Conservation (phyloP, 2,329 filamentous ascomycete species). For the Botryotinia globosa region DNA sequence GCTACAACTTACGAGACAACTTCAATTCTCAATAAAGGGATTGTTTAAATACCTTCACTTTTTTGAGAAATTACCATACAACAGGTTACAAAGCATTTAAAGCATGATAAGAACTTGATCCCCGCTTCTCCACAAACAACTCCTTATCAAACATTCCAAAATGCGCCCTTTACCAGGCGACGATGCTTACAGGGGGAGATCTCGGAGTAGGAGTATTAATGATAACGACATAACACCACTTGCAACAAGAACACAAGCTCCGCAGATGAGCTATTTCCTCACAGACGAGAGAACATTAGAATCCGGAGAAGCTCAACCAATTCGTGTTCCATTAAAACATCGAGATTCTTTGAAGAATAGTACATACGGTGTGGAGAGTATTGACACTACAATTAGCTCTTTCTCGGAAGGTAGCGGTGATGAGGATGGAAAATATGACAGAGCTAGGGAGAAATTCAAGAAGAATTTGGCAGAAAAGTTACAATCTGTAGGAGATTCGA, state of each 20-base stretch:
- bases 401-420: constrained; percentile 34
- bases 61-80: not conserved
- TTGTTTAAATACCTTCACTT: constrained; percentile 1
- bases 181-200: constrained; percentile 43
- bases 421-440: constrained; percentile 30
- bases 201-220: constrained; percentile 40
- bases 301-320: constrained; percentile 40
- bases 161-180: constrained; percentile 50
- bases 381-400: constrained; percentile 38
- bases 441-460: constrained; percentile 35
- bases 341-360: constrained; percentile 41
- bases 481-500: constrained; percentile 31
- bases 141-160: constrained; percentile 18
- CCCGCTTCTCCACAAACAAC: constrained; percentile 3
- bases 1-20: constrained; percentile 5
- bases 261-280: constrained; percentile 53
- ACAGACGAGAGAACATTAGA: constrained; percentile 51
- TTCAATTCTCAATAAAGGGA: not conserved
- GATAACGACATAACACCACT: constrained; percentile 42
- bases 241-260: constrained; percentile 37
- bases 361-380: constrained; percentile 38
- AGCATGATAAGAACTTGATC: constrained; percentile 26
- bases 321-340: constrained; percentile 34
- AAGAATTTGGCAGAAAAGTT: constrained; percentile 29
- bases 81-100: not conserved